A percentile compares a stretch with the other conserved stretches of the same genome.
phyloP scores from a whole-genome alignment of 129 eudicot genomes.

The Lactuca sativa region DNA sequence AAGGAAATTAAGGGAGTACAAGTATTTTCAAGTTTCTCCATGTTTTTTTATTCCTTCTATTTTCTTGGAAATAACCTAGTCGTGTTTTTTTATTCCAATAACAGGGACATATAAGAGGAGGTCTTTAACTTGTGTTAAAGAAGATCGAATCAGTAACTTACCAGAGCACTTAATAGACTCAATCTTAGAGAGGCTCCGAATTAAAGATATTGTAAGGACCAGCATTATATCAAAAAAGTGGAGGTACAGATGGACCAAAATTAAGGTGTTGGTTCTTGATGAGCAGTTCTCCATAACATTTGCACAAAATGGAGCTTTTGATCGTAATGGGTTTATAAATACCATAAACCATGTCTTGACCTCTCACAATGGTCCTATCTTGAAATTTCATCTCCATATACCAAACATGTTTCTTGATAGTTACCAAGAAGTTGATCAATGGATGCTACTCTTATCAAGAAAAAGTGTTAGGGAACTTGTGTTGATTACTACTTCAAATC shows the following conservation, averaged over 20 bases:
- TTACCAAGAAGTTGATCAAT: too few species aligned
- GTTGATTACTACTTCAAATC: not conserved
- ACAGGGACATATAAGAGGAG: not conserved
- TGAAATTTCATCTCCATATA: too few species aligned
- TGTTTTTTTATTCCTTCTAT: not conserved
- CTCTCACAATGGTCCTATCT: too few species aligned
- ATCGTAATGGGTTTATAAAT: constrained; percentile 14
- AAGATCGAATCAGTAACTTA: constrained; percentile 19
- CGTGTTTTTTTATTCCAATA: not conserved
- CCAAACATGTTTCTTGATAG: too few species aligned
- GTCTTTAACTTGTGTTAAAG: not conserved
- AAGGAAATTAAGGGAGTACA: too few species aligned
- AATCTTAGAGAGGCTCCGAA: constrained; percentile 18
- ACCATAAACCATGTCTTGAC: not conserved
- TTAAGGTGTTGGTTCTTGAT: not conserved
- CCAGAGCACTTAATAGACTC: constrained; percentile 23
- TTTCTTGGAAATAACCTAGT: not conserved
- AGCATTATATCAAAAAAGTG: constrained; percentile 18
- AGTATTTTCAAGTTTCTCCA: too few species aligned
- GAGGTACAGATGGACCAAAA: constrained; percentile 25
- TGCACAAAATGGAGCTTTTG: not conserved
- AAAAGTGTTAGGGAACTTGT: too few species aligned
- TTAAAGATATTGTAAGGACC: constrained; percentile 24
- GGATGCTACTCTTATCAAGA: too few species aligned
- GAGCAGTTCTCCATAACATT: constrained; percentile 1